Percentiles rank a stretch among this genome's conserved stretches.
Evolutionary conservation across 441 rosid species (phyloP).

Genomic region (Adansonia rubrostipa): DNA sequence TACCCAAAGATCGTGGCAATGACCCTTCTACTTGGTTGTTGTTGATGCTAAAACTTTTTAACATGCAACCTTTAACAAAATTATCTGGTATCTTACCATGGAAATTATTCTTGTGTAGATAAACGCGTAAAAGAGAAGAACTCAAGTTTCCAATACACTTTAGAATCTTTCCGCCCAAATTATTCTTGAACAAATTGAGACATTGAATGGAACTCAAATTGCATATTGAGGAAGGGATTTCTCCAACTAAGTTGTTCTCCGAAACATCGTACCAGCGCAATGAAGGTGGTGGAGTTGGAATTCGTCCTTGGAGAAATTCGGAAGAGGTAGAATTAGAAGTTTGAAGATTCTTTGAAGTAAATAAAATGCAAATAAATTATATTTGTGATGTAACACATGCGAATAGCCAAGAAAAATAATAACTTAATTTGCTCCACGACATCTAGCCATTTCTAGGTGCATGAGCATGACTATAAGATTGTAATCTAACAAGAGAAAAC

Average conservation of each 20-base stretch:
- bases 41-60: too few relatives aligned
- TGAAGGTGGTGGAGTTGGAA: conserved; percentile 20
- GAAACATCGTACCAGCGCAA: neutral
- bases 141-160: conserved; percentile 17
- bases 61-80: neutral
- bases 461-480: too few relatives aligned
- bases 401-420: too few relatives aligned
- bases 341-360: neutral
- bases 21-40: conserved; percentile 28
- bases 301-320: neutral
- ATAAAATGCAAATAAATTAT: neutral
- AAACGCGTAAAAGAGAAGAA: neutral
- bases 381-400: too few relatives aligned
- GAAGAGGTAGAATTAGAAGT: neutral
- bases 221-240: conserved; percentile 30
- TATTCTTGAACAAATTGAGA: conserved; percentile 20
- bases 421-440: too few relatives aligned
- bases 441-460: too few relatives aligned
- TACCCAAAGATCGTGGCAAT: conserved; percentile 10
- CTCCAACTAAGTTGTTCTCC: conserved; percentile 19
- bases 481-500: too few relatives aligned
- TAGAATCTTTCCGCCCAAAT: conserved; percentile 26
- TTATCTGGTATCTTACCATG: conserved; percentile 21
- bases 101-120: conserved; percentile 24
- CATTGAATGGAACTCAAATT: conserved; percentile 10